phyloP scores from a whole-genome alignment of 768 basidiomycete genomes.

The Trametes cingulata region DNA sequence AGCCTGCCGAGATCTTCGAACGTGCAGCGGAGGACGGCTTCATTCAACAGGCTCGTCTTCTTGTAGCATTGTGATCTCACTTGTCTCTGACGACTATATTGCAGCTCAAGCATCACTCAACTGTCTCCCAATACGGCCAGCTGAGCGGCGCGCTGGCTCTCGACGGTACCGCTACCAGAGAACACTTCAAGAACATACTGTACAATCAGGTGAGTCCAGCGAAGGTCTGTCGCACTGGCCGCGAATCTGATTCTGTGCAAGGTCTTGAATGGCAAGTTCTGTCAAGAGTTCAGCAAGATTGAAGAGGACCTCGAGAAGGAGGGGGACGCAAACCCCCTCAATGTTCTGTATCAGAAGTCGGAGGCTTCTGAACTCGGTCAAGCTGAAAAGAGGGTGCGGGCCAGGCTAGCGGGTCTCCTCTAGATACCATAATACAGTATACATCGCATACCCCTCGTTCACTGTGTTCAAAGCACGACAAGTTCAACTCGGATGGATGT shows the following conservation, averaged over 20 bases:
- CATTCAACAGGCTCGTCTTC: conserved; percentile 47
- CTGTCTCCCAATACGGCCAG: conserved; percentile 63
- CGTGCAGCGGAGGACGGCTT: conserved; percentile 68
- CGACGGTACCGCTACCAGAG: conserved; percentile 48
- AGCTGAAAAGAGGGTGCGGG: conserved; percentile 60
- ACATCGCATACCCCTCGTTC: background rate
- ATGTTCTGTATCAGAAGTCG: conserved; percentile 50
- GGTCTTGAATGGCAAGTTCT: conserved; percentile 63
- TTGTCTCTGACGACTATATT: background rate
- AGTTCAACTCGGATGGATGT: too few relatives aligned
- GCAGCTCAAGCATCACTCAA: conserved; percentile 62
- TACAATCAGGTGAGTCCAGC: conserved; percentile 48
- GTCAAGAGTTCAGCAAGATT: conserved; percentile 52
- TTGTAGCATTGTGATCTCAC: background rate
- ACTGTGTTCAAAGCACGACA: too few relatives aligned
- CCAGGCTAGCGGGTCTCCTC: conserved; percentile 45
- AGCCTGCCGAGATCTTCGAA: conserved; percentile 70
- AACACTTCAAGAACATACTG: conserved; percentile 59
- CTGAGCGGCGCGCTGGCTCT: conserved; percentile 57
- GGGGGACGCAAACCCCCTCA: conserved; percentile 53
- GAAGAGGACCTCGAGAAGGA: conserved; percentile 59
- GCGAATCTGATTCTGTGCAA: conserved; percentile 19
- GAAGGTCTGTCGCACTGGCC: background rate
- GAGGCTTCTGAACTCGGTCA: conserved; percentile 55
- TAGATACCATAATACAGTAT: conserved; percentile 18